Evolutionary conservation across 163 green algal species (phyloP), one percentile per base, ranked within the genome.

Genomic region (Chlorella variabilis): DNA sequence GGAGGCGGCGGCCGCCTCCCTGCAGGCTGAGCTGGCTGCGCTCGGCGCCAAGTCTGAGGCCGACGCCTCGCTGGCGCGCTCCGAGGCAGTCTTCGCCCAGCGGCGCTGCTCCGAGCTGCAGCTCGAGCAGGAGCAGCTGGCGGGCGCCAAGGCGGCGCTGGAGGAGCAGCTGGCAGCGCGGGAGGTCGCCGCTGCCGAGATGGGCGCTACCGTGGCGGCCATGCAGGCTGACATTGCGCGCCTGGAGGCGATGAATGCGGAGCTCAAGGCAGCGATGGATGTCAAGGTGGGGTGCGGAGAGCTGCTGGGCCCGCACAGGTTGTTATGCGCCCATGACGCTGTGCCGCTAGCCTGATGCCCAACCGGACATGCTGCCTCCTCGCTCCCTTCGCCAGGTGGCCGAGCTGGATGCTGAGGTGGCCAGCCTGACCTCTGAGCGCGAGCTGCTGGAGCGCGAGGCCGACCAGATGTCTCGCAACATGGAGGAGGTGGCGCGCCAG

Each of bases 401-500:
- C 3, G 41, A 58, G 68, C 70, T 80, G 70, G 25, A 9, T 4
- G 33, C 49, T 5, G 66, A 88, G 56, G 48, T 86, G 42, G 25
- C 54, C 15, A 36, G 31, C 48, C 42, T 86, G 48, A 7, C 54
- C 5, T 11, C 58, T 8, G 79, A 79, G 62, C 74, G 71, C 4
- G 36, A 71, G 21, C 31, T 38, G 6, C 38, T 88, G 54, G 62
- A 85, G 56, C 38, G 62, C 25, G 77, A 84, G 27, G 48, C 75
- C 15, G 54, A 84, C 25, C 48, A 68, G 17, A 63, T 69, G 63
- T 54, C 45, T n/a, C 76, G 76, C 45, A 56, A 82, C 48, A 56
- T 82, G 63, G 38, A 76, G 13, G 76, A 82, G 63, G 69, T 82
- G 76, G 76, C 76, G 8, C 48, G 25, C 13, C 63, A 68, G 76